phyloP scores from a whole-genome alignment of 2,329 filamentous ascomycete genomes.

The Aureobasidium sp. region DNA sequence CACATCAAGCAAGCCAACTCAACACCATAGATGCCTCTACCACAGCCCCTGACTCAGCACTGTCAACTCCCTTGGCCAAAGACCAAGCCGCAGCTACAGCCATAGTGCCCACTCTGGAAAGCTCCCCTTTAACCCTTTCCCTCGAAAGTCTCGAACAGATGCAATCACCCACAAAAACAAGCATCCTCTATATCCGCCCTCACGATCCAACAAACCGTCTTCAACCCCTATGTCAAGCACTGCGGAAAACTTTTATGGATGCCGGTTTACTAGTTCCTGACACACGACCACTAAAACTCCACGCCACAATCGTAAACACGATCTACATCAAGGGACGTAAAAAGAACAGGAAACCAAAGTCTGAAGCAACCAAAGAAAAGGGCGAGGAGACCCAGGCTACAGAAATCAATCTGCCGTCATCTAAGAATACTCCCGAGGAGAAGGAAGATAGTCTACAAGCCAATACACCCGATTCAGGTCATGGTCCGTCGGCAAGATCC shows the following conservation, averaged over 20 bases:
- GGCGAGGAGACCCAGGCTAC: too few relatives aligned
- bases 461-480: constrained; percentile 18
- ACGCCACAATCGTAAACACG: constrained; percentile 82
- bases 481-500: constrained; percentile 26
- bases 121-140: constrained; percentile 26
- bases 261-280: constrained; percentile 50
- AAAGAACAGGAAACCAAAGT: background rate
- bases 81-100: too few relatives aligned
- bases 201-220: constrained; percentile 45
- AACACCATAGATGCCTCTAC: background rate
- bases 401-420: background rate
- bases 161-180: constrained; percentile 47
- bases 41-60: background rate
- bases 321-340: constrained; percentile 53
- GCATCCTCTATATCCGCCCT: constrained; percentile 58
- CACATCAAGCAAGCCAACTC: background rate
- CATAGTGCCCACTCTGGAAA: background rate
- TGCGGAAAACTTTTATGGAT: constrained; percentile 47
- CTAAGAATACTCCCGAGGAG: too few relatives aligned
- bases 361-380: background rate
- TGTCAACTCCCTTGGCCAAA: background rate
- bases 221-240: constrained; percentile 46
- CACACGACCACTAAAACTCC: constrained; percentile 58
- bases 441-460: background rate
- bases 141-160: constrained; percentile 50